Conservation (phyloP, 1,284 basidiomycete genomes). For the Cronartium ribicola region DNA sequence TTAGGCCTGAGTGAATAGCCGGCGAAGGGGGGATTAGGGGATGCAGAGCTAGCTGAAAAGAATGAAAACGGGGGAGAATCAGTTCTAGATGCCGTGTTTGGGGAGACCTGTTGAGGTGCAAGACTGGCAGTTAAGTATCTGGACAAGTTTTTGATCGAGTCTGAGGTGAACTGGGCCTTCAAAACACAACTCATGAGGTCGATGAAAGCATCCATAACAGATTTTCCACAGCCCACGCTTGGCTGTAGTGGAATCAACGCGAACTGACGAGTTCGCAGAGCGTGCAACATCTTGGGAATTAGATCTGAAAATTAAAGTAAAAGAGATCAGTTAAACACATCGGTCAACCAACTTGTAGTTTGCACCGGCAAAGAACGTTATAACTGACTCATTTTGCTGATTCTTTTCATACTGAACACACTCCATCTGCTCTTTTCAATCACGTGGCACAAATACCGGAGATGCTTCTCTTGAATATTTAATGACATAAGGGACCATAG, state of each 20-base stretch:
- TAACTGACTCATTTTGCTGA: constrained; percentile 48
- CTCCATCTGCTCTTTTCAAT: constrained; percentile 63
- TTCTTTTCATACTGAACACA: constrained; percentile 47
- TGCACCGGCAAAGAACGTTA: constrained; percentile 62
- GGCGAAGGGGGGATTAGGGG: neutral
- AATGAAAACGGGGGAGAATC: constrained; percentile 1
- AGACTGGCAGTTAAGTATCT: constrained; percentile 78
- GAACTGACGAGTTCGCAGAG: constrained; percentile 65
- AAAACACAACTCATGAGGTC: constrained; percentile 58
- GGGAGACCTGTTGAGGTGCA: constrained; percentile 60
- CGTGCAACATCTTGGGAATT: constrained; percentile 72
- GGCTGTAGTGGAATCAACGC: neutral
- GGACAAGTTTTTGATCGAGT: constrained; percentile 74
- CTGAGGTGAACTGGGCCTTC: constrained; percentile 63
- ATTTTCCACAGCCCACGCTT: too few relatives aligned
- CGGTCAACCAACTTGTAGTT: constrained; percentile 64
- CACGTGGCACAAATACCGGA: constrained; percentile 73
- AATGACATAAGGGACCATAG: constrained; percentile 71
- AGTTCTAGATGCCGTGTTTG: constrained; percentile 6
- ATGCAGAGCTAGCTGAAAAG: neutral
- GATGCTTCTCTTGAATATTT: constrained; percentile 69
- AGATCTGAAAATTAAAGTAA: constrained; percentile 57
- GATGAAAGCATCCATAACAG: constrained; percentile 45
- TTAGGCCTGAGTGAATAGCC: neutral
- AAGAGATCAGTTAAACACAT: constrained; percentile 52